Conservation (phyloP, 1,284 basidiomycete genomes). For the Tylopilus sp. region DNA sequence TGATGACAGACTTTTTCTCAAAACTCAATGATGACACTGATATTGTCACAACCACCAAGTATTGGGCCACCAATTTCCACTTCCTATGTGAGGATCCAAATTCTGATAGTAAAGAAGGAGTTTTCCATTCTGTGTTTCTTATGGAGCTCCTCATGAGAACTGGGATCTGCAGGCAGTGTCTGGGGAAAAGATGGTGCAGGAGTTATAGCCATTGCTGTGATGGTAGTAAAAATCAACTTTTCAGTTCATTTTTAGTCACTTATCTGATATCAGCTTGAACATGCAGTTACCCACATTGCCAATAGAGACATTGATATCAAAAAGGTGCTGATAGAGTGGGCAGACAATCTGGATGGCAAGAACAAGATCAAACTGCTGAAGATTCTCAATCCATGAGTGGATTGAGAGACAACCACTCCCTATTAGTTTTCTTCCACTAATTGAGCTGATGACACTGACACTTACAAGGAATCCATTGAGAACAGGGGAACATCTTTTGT, state of each 20-base stretch:
- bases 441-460: not conserved
- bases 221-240: not conserved
- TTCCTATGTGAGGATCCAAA: not conserved
- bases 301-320: not conserved
- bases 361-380: conserved; percentile 5
- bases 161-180: not conserved
- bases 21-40: not conserved
- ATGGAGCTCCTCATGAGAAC: not conserved
- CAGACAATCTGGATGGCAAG: not conserved
- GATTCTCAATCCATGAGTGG: conserved; percentile 3
- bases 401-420: not conserved
- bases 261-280: conserved; percentile 1
- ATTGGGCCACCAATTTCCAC: not conserved
- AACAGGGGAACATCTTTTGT: not conserved
- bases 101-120: not conserved
- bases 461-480: not conserved
- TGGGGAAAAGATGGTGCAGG: not conserved
- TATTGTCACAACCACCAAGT: not conserved
- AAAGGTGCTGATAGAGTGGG: not conserved
- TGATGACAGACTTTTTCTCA: conserved; percentile 12
- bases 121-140: not conserved
- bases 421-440: conserved; percentile 1
- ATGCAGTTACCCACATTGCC: not conserved
- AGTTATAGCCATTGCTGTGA: not conserved
- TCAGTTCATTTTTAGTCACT: not conserved